Percentiles rank a stretch among this genome's conserved stretches.
Conservation (phyloP, 208 protist species). For the Acanthamoeba royreba region DNA sequence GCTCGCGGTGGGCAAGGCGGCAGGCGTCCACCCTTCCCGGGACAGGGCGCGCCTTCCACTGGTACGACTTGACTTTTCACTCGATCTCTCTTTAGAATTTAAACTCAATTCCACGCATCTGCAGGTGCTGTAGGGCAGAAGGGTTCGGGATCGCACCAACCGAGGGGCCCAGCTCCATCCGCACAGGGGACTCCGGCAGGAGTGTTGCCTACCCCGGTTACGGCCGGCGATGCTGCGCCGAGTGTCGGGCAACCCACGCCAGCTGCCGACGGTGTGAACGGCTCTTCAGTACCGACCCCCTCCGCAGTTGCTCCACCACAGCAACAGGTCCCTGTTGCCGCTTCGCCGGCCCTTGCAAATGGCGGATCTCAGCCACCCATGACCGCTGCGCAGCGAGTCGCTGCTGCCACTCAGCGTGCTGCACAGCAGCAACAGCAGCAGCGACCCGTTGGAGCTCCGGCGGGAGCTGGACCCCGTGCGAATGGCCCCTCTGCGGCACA, state of each 20-base stretch:
- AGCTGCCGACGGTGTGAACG: too few species aligned
- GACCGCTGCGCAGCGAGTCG: not conserved
- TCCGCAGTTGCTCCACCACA: too few species aligned
- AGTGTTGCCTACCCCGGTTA: not conserved
- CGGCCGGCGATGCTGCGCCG: not conserved
- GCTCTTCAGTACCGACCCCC: too few species aligned
- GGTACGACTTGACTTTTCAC: not conserved
- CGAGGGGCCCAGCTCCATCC: too few species aligned
- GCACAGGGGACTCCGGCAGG: not conserved
- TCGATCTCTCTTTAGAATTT: not conserved
- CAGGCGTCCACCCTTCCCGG: not conserved
- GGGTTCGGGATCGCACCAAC: not conserved
- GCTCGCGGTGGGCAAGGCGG: not conserved
- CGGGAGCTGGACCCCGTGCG: not conserved
- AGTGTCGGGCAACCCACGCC: too few species aligned
- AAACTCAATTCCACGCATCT: too few species aligned
- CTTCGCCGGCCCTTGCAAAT: too few species aligned
- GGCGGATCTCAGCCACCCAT: not conserved
- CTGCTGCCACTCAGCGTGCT: not conserved
- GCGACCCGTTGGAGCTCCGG: not conserved
- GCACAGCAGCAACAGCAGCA: not conserved
- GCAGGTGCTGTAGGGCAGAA: not conserved
- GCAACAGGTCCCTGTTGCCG: too few species aligned
- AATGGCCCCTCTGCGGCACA: not conserved
- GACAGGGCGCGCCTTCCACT: not conserved